Conservation (phyloP, 192 early-diverging fungal genomes). For the Funneliformis mosseae region DNA sequence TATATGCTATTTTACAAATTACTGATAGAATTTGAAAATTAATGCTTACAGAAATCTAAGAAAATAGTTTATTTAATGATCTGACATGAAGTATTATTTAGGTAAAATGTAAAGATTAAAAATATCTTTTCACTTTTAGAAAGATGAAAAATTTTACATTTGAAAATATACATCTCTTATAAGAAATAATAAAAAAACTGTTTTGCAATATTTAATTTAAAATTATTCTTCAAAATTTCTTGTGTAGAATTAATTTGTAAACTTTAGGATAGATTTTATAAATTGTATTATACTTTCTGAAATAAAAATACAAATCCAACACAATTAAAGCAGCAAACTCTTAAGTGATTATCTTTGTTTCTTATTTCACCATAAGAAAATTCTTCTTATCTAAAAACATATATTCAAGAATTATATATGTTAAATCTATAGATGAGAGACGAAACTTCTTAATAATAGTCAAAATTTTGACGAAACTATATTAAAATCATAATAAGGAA, state of each 20-base stretch:
- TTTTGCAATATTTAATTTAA: neutral
- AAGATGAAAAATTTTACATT: neutral
- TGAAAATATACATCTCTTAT: conserved; percentile 1
- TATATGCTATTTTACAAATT: neutral
- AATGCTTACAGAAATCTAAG: neutral
- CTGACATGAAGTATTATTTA: neutral
- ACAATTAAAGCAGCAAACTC: neutral
- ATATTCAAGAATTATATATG: conserved; percentile 12
- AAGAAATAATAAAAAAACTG: neutral
- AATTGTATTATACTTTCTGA: neutral
- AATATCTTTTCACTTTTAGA: neutral
- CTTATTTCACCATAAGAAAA: neutral
- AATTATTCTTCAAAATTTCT: neutral
- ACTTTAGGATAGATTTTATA: conserved; percentile 1
- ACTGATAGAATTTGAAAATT: neutral
- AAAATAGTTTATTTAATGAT: neutral
- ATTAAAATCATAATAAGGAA: too few relatives aligned
- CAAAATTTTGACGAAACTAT: too few relatives aligned
- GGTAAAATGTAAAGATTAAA: neutral
- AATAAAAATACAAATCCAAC: neutral
- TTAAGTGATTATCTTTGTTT: conserved; percentile 1
- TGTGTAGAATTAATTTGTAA: neutral
- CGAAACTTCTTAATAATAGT: too few relatives aligned
- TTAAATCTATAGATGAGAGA: too few relatives aligned
- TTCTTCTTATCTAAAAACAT: neutral